phyloP scores from a whole-genome alignment of 768 basidiomycete species.

The Mrakia blollopis region DNA sequence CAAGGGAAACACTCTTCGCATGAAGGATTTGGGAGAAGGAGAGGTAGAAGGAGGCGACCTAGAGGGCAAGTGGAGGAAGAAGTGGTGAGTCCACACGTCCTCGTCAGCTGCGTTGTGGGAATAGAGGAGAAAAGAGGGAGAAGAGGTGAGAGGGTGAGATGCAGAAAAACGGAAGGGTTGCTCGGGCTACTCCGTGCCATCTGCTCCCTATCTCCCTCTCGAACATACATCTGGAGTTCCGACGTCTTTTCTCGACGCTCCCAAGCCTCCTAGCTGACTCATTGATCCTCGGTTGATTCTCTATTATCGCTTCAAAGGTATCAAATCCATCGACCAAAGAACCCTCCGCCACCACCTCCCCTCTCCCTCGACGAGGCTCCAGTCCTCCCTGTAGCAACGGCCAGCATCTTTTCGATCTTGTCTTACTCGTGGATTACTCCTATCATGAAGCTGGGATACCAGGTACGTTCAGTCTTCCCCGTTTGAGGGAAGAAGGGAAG shows the following conservation, averaged over 20 bases:
- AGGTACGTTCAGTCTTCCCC: background rate
- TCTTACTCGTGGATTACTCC: slow-evolving; percentile 60
- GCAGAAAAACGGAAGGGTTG: too few species aligned
- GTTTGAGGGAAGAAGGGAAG: background rate
- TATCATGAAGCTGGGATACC: slow-evolving; percentile 13
- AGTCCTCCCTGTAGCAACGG: slow-evolving; percentile 57
- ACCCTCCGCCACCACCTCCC: slow-evolving; percentile 58
- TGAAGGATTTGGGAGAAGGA: background rate
- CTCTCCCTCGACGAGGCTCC: slow-evolving; percentile 57
- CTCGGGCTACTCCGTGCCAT: too few species aligned
- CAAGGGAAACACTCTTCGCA: background rate
- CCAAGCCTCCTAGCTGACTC: background rate
- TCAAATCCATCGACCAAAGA: slow-evolving; percentile 48
- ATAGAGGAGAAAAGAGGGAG: background rate
- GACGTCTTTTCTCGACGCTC: background rate
- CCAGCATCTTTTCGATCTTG: slow-evolving; percentile 57
- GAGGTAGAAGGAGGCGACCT: background rate
- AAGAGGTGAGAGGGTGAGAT: too few species aligned
- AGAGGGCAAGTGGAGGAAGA: background rate
- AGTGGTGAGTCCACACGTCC: background rate
- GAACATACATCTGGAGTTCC: too few species aligned
- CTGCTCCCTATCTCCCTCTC: too few species aligned
- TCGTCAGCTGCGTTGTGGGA: background rate
- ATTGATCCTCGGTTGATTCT: background rate
- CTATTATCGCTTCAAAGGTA: background rate